Evolutionary conservation across 306 rosid genomes (phyloP), one percentile per base, ranked within the genome.

Genomic region (Prunus padus): DNA sequence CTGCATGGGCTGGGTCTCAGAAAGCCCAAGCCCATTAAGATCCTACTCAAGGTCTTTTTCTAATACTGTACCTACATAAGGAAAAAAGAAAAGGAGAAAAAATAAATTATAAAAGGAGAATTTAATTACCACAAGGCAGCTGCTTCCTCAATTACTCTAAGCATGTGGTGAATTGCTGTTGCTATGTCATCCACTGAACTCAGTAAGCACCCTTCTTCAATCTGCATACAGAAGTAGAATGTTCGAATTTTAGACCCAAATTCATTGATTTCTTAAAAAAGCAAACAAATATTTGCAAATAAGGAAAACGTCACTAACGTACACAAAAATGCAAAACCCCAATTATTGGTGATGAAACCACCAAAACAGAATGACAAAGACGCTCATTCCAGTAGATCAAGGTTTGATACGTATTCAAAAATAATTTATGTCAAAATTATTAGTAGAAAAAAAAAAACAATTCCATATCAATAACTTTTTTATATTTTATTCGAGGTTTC

Each of bases 151-250:
- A 88, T 87, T 77, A 87, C 82, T 77, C 78, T 81, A 46, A 93
- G 86, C 86, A 91, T 81, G 77, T 90, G 87, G 71, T 93, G 92
- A 73, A 87, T 87, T 65, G 97, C 93, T 37, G 87, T 85, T 67
- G 97, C 96, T 82, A 93, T 89, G 77, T 87, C 97, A 61, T 93
- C 96, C 19, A 86, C 91, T 14, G 95, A 83, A 73, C 83, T 88
- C 65, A 93, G 86, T 80, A 79, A 88, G 77, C 93, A 90, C 67
- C 88, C 97, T 82, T 93, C 98, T 80, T 93, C 98, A 75, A 93
- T 91, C 98, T 93, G 83, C 76, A 89, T 45, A 45, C 23, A 20
- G n/a, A 19, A 4, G 16, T 14, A 55, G 59, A 66, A 28, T 8
- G 20, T 20, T 72, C 54, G 13, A 23, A 69, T 56, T 67, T 82